Evolutionary conservation across 2,329 filamentous ascomycete species (phyloP).

Genomic region (Penicillium sp.): DNA sequence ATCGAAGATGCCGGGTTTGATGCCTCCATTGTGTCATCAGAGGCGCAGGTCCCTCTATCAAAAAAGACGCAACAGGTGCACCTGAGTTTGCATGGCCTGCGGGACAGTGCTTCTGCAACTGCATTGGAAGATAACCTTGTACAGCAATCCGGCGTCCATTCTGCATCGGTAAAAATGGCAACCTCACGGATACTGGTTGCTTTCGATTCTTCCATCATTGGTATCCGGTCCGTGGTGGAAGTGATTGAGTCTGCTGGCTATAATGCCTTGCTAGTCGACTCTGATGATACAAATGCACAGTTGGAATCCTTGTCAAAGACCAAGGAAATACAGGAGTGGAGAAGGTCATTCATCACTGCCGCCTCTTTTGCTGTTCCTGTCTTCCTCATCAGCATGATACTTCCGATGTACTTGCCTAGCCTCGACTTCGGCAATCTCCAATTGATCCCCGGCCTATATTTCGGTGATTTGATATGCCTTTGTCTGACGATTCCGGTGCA

Average conservation of each 20-base stretch:
- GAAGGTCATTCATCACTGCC: slow-evolving; percentile 74
- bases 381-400: slow-evolving; percentile 86
- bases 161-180: slow-evolving; percentile 72
- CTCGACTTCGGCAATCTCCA: slow-evolving; percentile 74
- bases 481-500: slow-evolving; percentile 87
- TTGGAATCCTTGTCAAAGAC: slow-evolving; percentile 95
- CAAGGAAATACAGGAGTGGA: slow-evolving; percentile 93
- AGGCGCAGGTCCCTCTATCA: slow-evolving; percentile 59
- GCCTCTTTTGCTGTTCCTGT: slow-evolving; percentile 84
- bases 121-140: slow-evolving; percentile 69
- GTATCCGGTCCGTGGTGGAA: slow-evolving; percentile 80
- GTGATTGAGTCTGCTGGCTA: slow-evolving; percentile 77
- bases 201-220: slow-evolving; percentile 70
- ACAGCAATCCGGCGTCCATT: slow-evolving; percentile 68
- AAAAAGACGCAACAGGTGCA: slow-evolving; percentile 64
- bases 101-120: slow-evolving; percentile 70
- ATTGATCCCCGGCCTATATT: slow-evolving; percentile 73
- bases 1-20: slow-evolving; percentile 92
- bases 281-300: slow-evolving; percentile 94
- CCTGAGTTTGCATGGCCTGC: slow-evolving; percentile 81
- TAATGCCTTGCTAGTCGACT: slow-evolving; percentile 86
- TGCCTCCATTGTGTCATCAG: slow-evolving; percentile 76
- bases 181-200: slow-evolving; percentile 73
- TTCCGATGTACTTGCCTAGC: slow-evolving; percentile 78
- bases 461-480: slow-evolving; percentile 85